Percentiles rank a stretch among this genome's conserved stretches.
phyloP scores from a whole-genome alignment of 495 filamentous ascomycete genomes.

The Oidiodendron maius region DNA sequence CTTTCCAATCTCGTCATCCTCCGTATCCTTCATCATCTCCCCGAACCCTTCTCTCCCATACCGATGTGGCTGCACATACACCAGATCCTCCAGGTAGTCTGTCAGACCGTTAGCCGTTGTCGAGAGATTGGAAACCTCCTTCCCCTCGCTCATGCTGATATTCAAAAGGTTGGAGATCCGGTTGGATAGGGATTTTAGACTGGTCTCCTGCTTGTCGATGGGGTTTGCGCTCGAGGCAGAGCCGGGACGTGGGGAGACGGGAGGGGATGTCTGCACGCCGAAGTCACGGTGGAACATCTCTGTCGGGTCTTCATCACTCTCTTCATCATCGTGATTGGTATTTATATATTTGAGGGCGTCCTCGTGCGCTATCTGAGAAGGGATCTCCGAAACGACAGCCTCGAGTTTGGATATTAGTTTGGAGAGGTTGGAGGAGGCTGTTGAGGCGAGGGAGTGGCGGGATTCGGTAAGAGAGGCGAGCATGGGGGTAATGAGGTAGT shows the following conservation, averaged over 20 bases:
- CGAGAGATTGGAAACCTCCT: conserved; percentile 29
- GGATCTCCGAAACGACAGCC: conserved; percentile 54
- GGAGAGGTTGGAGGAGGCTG: conserved; percentile 56
- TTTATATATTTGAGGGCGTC: neutral
- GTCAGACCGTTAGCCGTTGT: conserved; percentile 15
- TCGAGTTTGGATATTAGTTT: conserved; percentile 73
- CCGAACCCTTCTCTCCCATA: conserved; percentile 26
- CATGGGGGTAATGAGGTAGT: conserved; percentile 82
- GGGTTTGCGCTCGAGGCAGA: conserved; percentile 20
- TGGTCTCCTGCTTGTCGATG: conserved; percentile 31
- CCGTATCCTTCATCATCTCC: conserved; percentile 38
- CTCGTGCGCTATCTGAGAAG: conserved; percentile 7
- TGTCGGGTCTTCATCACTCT: conserved; percentile 56
- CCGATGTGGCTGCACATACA: conserved; percentile 21
- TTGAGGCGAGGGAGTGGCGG: conserved; percentile 73
- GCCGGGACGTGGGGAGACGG: conserved; percentile 24
- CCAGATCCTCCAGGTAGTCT: conserved; percentile 38
- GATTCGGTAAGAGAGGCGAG: conserved; percentile 62
- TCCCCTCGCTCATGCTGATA: conserved; percentile 28
- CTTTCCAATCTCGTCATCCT: conserved; percentile 71
- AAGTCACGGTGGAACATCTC: conserved; percentile 90
- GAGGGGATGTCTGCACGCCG: conserved; percentile 75
- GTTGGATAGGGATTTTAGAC: conserved; percentile 40
- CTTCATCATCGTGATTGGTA: conserved; percentile 29
- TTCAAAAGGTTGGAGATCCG: conserved; percentile 51